These are phyloP conservation scores for Talaromyces proteolyticus DNA, from an alignment of 495 filamentous ascomycete genomes.

Conservation along the genomic window DNA sequence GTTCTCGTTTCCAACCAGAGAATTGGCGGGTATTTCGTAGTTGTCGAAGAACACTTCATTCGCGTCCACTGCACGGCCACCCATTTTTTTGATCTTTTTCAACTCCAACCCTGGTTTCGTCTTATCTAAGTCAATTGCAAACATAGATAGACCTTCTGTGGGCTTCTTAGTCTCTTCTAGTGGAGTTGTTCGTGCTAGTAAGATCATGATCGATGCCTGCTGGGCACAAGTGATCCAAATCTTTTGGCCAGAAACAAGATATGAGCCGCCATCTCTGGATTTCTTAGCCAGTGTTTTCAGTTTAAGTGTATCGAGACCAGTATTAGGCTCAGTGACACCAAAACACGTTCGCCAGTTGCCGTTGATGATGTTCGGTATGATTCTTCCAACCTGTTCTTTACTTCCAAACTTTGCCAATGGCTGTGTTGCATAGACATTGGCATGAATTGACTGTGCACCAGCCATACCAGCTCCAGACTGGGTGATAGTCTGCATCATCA, in stretches of 20 bases:
- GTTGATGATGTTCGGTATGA: constrained; percentile 62
- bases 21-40: constrained; percentile 48
- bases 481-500: constrained; percentile 80
- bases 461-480: constrained; percentile 75
- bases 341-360: constrained; percentile 60
- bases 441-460: constrained; percentile 71
- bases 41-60: constrained; percentile 70
- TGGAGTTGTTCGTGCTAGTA: constrained; percentile 68
- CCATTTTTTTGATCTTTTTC: constrained; percentile 70
- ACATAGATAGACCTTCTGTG: constrained; percentile 65
- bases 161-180: constrained; percentile 58
- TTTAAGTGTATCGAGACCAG: constrained; percentile 68
- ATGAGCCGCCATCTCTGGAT: constrained; percentile 36
- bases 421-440: constrained; percentile 74
- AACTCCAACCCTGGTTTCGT: constrained; percentile 50
- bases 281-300: constrained; percentile 55
- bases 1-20: constrained; percentile 54
- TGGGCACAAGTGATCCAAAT: constrained; percentile 82
- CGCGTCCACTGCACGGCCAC: constrained; percentile 58
- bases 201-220: constrained; percentile 70
- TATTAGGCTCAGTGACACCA: constrained; percentile 47
- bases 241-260: constrained; percentile 67
- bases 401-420: constrained; percentile 67
- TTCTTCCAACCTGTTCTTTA: constrained; percentile 48
- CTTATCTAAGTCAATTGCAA: constrained; percentile 69